A percentile compares a stretch with the other conserved stretches of the same genome.
phyloP scores from a whole-genome alignment of 164 flowering plant species.

The Magnolia kwangsiensis region DNA sequence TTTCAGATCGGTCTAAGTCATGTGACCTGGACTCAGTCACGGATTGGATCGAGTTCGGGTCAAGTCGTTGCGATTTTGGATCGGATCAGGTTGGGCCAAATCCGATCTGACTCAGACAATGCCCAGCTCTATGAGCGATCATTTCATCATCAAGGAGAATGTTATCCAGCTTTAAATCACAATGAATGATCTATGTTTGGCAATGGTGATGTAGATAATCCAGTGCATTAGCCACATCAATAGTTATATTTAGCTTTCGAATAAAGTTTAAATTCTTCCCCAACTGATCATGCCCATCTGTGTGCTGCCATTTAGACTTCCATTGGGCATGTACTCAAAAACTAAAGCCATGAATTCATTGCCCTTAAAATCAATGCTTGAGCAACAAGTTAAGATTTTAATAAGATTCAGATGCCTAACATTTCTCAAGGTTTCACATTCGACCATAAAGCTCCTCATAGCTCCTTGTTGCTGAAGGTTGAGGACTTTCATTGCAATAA shows the following conservation, averaged over 20 bases:
- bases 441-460: slow-evolving; percentile 10
- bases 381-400: background rate
- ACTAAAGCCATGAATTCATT: slow-evolving; percentile 5
- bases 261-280: background rate
- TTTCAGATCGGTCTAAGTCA: too few relatives aligned
- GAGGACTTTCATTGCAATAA: slow-evolving; percentile 10
- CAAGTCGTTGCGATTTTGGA: too few relatives aligned
- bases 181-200: slow-evolving; percentile 14
- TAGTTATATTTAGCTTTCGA: background rate
- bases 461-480: slow-evolving; percentile 9
- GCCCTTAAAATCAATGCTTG: background rate
- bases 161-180: slow-evolving; percentile 30
- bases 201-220: slow-evolving; percentile 10
- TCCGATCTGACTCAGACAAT: too few relatives aligned
- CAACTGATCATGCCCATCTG: background rate
- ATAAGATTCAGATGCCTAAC: slow-evolving; percentile 9
- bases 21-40: too few relatives aligned
- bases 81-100: too few relatives aligned
- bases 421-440: slow-evolving; percentile 7
- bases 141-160: slow-evolving; percentile 19
- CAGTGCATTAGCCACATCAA: background rate
- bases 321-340: slow-evolving; percentile 8
- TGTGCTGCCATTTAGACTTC: slow-evolving; percentile 9
- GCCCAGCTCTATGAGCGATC: background rate
- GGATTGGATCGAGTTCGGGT: too few relatives aligned